Conservation (phyloP, 2,329 filamentous ascomycete genomes). For the Penicillium griseofulvum region DNA sequence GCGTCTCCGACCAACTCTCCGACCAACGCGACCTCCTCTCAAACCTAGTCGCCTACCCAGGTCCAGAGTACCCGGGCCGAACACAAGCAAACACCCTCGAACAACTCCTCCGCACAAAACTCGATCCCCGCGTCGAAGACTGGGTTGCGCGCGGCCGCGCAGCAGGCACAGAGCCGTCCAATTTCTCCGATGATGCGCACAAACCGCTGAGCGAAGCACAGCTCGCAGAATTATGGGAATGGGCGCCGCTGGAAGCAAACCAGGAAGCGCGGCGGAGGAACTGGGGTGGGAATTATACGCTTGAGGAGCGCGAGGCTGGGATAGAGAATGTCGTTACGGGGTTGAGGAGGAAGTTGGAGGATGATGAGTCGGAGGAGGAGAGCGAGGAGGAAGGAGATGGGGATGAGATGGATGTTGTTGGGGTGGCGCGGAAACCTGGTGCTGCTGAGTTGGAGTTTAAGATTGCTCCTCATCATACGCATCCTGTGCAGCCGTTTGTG, state of each 20-base stretch:
- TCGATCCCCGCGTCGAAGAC: constrained; percentile 73
- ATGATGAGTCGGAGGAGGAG: constrained; percentile 49
- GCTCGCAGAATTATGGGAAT: constrained; percentile 60
- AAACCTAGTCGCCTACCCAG: constrained; percentile 70
- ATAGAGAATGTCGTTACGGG: constrained; percentile 71
- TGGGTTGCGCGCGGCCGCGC: constrained; percentile 65
- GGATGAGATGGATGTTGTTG: constrained; percentile 42
- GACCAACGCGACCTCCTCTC: constrained; percentile 67
- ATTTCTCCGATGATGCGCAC: not conserved
- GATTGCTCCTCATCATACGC: constrained; percentile 29
- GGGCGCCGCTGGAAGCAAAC: constrained; percentile 51
- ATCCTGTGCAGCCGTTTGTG: constrained; percentile 31
- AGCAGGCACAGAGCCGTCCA: constrained; percentile 27
- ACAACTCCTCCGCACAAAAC: constrained; percentile 75
- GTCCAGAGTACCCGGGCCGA: constrained; percentile 70
- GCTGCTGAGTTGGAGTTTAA: constrained; percentile 35
- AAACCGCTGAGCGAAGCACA: constrained; percentile 46
- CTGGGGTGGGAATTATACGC: constrained; percentile 66
- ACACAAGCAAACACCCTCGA: constrained; percentile 61
- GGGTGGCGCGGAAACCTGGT: constrained; percentile 35
- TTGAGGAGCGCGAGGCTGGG: constrained; percentile 65
- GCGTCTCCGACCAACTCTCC: constrained; percentile 63
- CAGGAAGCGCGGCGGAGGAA: constrained; percentile 47
- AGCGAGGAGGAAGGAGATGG: constrained; percentile 55
- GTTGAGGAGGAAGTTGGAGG: constrained; percentile 57